These are phyloP conservation scores for Saturnispora gosingensis DNA, from an alignment of 805 yeast species.

Conservation along the genomic window DNA sequence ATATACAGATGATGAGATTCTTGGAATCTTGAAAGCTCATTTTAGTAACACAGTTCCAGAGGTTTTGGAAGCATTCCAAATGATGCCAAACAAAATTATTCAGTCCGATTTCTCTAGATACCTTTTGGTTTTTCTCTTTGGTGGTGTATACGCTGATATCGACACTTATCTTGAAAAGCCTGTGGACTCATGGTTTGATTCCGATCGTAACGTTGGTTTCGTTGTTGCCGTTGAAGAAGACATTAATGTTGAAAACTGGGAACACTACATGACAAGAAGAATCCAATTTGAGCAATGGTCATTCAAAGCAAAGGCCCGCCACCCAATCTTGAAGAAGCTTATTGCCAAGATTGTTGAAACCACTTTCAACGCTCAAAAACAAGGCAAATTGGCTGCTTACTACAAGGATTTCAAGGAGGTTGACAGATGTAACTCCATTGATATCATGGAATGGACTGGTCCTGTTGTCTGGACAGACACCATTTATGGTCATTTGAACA, in stretches of 20 bases:
- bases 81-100: slow-evolving; percentile 44
- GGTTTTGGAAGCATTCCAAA: slow-evolving; percentile 42
- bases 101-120: slow-evolving; percentile 50
- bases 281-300: slow-evolving; percentile 58
- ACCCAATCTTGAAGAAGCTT: slow-evolving; percentile 47
- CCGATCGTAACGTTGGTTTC: slow-evolving; percentile 42
- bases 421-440: slow-evolving; percentile 31
- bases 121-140: slow-evolving; percentile 41
- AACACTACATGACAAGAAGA: slow-evolving; percentile 40
- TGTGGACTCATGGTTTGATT: slow-evolving; percentile 51
- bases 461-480: slow-evolving; percentile 74
- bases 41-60: slow-evolving; percentile 37
- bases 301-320: slow-evolving; percentile 51
- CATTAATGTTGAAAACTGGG: slow-evolving; percentile 45
- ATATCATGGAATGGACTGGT: slow-evolving; percentile 70
- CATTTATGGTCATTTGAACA: slow-evolving; percentile 54
- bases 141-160: slow-evolving; percentile 55
- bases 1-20: slow-evolving; percentile 26
- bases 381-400: slow-evolving; percentile 27
- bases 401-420: slow-evolving; percentile 30
- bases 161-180: slow-evolving; percentile 51
- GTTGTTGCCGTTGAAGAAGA: slow-evolving; percentile 49
- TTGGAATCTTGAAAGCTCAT: slow-evolving; percentile 21
- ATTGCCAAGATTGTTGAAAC: slow-evolving; percentile 44
- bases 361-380: slow-evolving; percentile 34